These are phyloP conservation scores for Aristolochia contorta DNA, from an alignment of 164 flowering plant species.

Conservation along the genomic window DNA sequence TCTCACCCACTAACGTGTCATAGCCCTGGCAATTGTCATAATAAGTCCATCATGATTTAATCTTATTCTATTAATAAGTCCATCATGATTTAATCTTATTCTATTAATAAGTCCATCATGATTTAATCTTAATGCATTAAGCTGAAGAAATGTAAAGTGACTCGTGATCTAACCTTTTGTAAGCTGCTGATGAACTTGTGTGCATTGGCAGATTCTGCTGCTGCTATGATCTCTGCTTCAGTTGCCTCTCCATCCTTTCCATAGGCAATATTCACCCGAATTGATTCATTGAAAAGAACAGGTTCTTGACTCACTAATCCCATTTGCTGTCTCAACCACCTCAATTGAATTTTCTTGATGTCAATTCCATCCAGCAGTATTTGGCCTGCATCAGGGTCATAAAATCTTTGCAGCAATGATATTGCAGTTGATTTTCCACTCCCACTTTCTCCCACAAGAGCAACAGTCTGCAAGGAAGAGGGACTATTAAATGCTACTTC, in stretches of 20 bases:
- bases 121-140: background rate
- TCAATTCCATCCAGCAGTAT: conserved; percentile 49
- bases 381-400: conserved; percentile 31
- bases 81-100: too few relatives aligned
- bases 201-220: conserved; percentile 19
- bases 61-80: too few relatives aligned
- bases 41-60: background rate
- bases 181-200: conserved; percentile 19
- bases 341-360: conserved; percentile 37
- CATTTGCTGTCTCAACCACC: conserved; percentile 69
- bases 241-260: conserved; percentile 19
- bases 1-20: conserved; percentile 17
- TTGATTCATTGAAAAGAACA: conserved; percentile 17
- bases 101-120: too few relatives aligned
- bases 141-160: too few relatives aligned
- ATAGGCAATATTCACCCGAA: conserved; percentile 19
- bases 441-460: conserved; percentile 25
- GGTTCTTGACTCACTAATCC: conserved; percentile 72
- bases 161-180: background rate
- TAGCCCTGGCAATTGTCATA: conserved; percentile 14
- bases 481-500: background rate
- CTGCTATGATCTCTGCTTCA: conserved; percentile 18
- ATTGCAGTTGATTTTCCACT: conserved; percentile 38
- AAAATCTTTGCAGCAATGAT: conserved; percentile 52
- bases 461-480: conserved; percentile 11